These are phyloP conservation scores for Gorgonomyces haynaldii DNA, from an alignment of 192 early-diverging fungal genomes.

Conservation along the genomic window DNA sequence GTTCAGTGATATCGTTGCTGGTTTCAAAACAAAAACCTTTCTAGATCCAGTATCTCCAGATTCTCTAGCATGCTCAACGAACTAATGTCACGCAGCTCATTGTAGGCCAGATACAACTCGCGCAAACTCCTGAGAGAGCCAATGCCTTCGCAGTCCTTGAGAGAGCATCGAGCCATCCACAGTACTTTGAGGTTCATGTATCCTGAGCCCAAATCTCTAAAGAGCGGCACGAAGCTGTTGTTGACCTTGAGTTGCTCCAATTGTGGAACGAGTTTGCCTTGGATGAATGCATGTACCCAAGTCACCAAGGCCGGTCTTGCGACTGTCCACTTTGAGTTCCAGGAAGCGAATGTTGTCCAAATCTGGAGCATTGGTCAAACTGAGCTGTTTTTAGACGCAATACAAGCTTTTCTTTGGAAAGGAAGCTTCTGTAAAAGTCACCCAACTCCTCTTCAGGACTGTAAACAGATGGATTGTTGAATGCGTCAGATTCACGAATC, in stretches of 20 bases:
- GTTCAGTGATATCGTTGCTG: conserved; percentile 22
- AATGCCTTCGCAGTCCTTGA: conserved; percentile 30
- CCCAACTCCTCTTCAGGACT: conserved; percentile 28
- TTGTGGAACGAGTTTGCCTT: neutral
- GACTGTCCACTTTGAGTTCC: conserved; percentile 27
- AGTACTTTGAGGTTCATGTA: conserved; percentile 25
- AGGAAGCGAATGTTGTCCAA: conserved; percentile 15
- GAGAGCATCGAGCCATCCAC: conserved; percentile 30
- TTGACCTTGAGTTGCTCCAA: conserved; percentile 30
- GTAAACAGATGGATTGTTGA: conserved; percentile 15
- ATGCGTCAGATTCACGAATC: neutral
- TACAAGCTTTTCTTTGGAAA: conserved; percentile 27
- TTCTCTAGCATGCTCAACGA: conserved; percentile 26
- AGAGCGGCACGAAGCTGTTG: conserved; percentile 27
- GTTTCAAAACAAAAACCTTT: conserved; percentile 20
- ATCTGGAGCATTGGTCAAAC: conserved; percentile 12
- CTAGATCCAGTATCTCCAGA: conserved; percentile 31
- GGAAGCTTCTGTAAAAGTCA: conserved; percentile 21
- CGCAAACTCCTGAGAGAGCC: conserved; percentile 8
- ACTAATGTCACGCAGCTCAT: conserved; percentile 25
- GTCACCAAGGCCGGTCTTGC: conserved; percentile 22
- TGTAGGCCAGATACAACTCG: conserved; percentile 35
- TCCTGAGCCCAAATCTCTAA: conserved; percentile 35
- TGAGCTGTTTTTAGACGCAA: conserved; percentile 6
- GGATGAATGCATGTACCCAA: conserved; percentile 10